Base-by-base conservation (phyloP, 148 eudicot species). In the Chenopodium formosanum region DNA sequence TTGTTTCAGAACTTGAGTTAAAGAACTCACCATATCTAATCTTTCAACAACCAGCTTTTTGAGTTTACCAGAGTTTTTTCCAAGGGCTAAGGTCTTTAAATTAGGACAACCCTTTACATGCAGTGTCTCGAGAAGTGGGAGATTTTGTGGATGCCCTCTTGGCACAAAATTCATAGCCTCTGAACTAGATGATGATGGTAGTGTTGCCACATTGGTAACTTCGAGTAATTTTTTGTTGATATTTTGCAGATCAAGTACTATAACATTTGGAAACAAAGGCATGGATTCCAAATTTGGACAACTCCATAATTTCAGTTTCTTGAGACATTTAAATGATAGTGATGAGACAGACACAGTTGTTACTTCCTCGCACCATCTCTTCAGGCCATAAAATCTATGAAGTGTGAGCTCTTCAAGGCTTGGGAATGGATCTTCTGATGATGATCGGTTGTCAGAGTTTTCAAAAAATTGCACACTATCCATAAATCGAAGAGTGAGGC, bases 231-330 rank as follows among this genome's bases (percentile, higher is more conserved):
- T 80, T 76, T 80, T 22, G 22, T 71, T 71, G 14, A 80, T 20
- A 27, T 80, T 74, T 58, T 71, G 58, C 37, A 72, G 47, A 58
- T 71, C 56, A 23, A 80, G 34, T 23, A 46, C 76, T 60, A 37
- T 17, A 37, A 72, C 82, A 10, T 46, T 9, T 31, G 64, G 64
- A 62, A 71, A 80, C 29, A 71, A 7, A 47, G 82, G 82, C 82
- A 80, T 60, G 14, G 70, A 80, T 60, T 20, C 40, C 82, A 80
- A 65, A 56, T 80, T 80, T 14, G 82, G 82, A 70, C 82, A 80
- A 14, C 50, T 80, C 82, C 69, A 70, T 31, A 80, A 71, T 2
- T 40, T 80, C 70, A 80, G 23, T 48, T 34, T 80, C 10, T 16
- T 4, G 31, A 80, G 82, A 4, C 9, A 14, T 0, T 67, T 31